Evolutionary conservation across 2,329 filamentous ascomycete genomes (phyloP).

Genomic region (Pestalotiopsis sp.): DNA sequence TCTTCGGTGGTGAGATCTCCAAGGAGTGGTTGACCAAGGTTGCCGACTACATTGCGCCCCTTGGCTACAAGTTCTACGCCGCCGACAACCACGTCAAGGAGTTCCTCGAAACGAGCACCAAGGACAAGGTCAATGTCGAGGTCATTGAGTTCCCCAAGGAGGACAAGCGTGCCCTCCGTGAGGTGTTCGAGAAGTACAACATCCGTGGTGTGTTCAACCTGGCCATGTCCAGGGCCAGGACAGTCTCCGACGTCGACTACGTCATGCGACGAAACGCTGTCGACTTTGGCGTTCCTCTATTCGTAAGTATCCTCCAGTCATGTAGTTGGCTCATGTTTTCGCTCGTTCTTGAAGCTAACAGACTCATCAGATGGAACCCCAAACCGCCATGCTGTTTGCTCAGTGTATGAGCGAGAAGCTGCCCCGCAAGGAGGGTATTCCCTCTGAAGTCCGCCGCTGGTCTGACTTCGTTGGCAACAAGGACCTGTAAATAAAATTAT

Average conservation of each 20-base stretch:
- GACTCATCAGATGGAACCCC: neutral
- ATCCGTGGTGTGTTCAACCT: slow-evolving; percentile 97
- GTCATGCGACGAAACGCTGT: slow-evolving; percentile 98
- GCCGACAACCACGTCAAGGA: slow-evolving; percentile 80
- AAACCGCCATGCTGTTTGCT: slow-evolving; percentile 96
- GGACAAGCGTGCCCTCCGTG: slow-evolving; percentile 91
- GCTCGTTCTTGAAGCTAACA: slow-evolving; percentile 30
- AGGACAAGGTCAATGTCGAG: slow-evolving; percentile 73
- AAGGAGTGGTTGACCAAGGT: slow-evolving; percentile 76
- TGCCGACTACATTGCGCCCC: slow-evolving; percentile 82
- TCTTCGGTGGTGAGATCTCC: slow-evolving; percentile 84
- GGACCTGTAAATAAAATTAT: slow-evolving; percentile 61
- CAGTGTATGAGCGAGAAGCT: slow-evolving; percentile 98
- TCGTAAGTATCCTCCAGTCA: slow-evolving; percentile 94
- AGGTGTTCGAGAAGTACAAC: slow-evolving; percentile 96
- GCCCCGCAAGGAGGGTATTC: slow-evolving; percentile 84
- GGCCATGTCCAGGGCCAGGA: slow-evolving; percentile 81
- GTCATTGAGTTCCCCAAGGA: slow-evolving; percentile 96
- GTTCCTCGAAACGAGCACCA: slow-evolving; percentile 74
- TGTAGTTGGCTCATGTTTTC: slow-evolving; percentile 27
- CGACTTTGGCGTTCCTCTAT: slow-evolving; percentile 95
- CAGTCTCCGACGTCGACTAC: slow-evolving; percentile 89
- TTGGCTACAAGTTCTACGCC: slow-evolving; percentile 94
- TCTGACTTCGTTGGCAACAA: slow-evolving; percentile 92
- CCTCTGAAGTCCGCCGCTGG: slow-evolving; percentile 90